A percentile compares a stretch with the other conserved stretches of the same genome.
These are phyloP conservation scores for Coemansia sp. DNA, from an alignment of 192 early-diverging fungal genomes.

Conservation along the genomic window DNA sequence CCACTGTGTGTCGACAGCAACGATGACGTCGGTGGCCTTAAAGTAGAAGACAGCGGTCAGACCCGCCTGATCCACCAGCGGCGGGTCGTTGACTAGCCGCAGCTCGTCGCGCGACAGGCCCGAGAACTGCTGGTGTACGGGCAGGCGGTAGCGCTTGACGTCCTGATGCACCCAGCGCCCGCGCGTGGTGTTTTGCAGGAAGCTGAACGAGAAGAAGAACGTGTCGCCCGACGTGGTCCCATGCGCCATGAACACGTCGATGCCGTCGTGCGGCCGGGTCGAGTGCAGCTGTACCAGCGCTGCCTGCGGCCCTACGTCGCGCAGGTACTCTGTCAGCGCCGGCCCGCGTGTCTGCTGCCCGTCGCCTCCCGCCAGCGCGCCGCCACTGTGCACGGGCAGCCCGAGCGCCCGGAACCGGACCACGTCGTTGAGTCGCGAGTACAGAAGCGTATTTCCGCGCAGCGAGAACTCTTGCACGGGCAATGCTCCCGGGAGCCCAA, in stretches of 20 bases:
- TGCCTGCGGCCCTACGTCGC: constrained; percentile 37
- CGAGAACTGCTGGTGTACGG: constrained; percentile 46
- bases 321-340: constrained; percentile 26
- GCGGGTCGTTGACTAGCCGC: constrained; percentile 42
- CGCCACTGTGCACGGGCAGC: constrained; percentile 13
- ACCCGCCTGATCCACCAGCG: constrained; percentile 35
- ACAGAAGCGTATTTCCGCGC: constrained; percentile 34
- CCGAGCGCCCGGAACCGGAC: constrained; percentile 40
- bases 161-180: constrained; percentile 23
- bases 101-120: constrained; percentile 50
- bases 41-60: constrained; percentile 47
- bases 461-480: constrained; percentile 46
- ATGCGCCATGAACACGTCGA: constrained; percentile 42
- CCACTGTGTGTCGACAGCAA: constrained; percentile 44
- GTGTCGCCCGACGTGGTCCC: constrained; percentile 35
- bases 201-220: constrained; percentile 43
- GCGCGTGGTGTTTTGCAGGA: constrained; percentile 43
- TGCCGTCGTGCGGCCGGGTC: constrained; percentile 22
- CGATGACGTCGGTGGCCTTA: constrained; percentile 44
- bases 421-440: constrained; percentile 41
- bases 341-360: constrained; percentile 28
- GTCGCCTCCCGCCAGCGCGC: constrained; percentile 12
- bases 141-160: constrained; percentile 42
- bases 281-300: constrained; percentile 37
- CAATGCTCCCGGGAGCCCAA: constrained; percentile 26